phyloP scores from a whole-genome alignment of 208 protist genomes.

The Trypanosoma conorhini region DNA sequence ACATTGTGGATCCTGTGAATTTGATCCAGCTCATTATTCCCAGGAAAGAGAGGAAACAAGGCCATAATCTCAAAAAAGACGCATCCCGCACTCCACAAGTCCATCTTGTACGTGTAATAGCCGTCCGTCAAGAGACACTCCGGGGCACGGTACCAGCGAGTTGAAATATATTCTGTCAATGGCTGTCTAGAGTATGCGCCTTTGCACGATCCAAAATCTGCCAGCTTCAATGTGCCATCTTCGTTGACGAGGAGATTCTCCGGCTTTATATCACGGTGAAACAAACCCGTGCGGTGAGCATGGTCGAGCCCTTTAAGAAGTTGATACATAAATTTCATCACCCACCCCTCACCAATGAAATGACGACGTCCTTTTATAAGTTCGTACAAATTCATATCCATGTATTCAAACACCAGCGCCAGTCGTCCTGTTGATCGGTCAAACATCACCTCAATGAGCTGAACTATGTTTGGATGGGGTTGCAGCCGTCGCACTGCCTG shows the following conservation, averaged over 20 bases:
- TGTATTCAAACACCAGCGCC: slow-evolving; percentile 97
- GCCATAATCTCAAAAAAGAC: slow-evolving; percentile 87
- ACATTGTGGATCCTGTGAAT: slow-evolving; percentile 91
- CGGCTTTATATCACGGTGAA: slow-evolving; percentile 98
- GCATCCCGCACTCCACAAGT: slow-evolving; percentile 90
- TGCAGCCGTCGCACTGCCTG: slow-evolving; percentile 92
- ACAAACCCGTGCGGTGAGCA: slow-evolving; percentile 89
- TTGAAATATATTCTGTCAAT: slow-evolving; percentile 94
- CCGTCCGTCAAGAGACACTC: slow-evolving; percentile 91
- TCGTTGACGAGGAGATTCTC: slow-evolving; percentile 96
- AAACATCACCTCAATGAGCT: slow-evolving; percentile 96
- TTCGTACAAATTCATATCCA: slow-evolving; percentile 99
- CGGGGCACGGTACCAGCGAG: slow-evolving; percentile 93
- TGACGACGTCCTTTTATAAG: slow-evolving; percentile 92
- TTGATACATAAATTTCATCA: slow-evolving; percentile 90
- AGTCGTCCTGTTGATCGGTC: slow-evolving; percentile 90
- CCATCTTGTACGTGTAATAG: slow-evolving; percentile 93
- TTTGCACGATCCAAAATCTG: slow-evolving; percentile 93
- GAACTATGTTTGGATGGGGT: slow-evolving; percentile 95
- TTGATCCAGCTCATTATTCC: slow-evolving; percentile 81
- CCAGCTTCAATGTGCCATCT: slow-evolving; percentile 81
- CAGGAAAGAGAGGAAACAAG: slow-evolving; percentile 84
- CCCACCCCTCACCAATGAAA: slow-evolving; percentile 84
- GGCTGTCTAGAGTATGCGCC: slow-evolving; percentile 77
- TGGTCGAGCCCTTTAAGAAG: slow-evolving; percentile 92